Base-by-base conservation (phyloP, 2,329 filamentous ascomycete species). In the Clonostachys chloroleuca region DNA sequence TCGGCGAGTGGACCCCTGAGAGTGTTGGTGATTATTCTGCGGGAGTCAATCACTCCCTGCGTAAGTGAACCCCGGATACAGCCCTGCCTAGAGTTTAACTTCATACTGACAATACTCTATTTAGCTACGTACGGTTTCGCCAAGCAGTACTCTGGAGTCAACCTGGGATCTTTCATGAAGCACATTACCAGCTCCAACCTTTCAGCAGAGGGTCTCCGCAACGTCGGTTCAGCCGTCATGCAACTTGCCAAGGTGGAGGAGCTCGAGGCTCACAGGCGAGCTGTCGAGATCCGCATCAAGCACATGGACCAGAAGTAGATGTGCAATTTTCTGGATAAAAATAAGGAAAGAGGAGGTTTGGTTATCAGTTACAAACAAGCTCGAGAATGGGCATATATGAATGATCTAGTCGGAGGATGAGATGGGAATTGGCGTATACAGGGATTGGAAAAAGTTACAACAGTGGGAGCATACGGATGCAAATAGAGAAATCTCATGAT, bases 1-100 rank as follows among this genome's bases (percentile, higher is more conserved):
- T 97, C 54, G 94, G 94, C 10, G 78, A 87, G 54, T 99, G 94
- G 94, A 97, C 94, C 0, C 94, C 94, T 6, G 94, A 99, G 71
- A 95, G 89, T 65, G 94, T 99, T 4, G 94, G 94, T 42, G 94
- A 99, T 66, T 99, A 99, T 72, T 96, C 91, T 53, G 94, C 94
- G 46, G 94, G 94, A 60, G 94, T 99, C 40, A 99, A 99, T 67
- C 94, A 99, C 74, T 95, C 89, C 49, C 74, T 99, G 54, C 94
- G 91, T 95, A 86, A 81, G 89, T 86, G 36, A 44, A 8, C 6
- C 34, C 5, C 24, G 37, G 7, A 17, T 30, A 17, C 12, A n/a
- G 24, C 2, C 30, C 44, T n/a, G 12, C n/a, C 12, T 41, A 16
- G 10, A 48, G 24, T 44, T 12, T 30, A 10, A 3, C 8, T 10